Base-by-base conservation (phyloP, 2,329 filamentous ascomycete genomes). In the Colletotrichum spaethianum region DNA sequence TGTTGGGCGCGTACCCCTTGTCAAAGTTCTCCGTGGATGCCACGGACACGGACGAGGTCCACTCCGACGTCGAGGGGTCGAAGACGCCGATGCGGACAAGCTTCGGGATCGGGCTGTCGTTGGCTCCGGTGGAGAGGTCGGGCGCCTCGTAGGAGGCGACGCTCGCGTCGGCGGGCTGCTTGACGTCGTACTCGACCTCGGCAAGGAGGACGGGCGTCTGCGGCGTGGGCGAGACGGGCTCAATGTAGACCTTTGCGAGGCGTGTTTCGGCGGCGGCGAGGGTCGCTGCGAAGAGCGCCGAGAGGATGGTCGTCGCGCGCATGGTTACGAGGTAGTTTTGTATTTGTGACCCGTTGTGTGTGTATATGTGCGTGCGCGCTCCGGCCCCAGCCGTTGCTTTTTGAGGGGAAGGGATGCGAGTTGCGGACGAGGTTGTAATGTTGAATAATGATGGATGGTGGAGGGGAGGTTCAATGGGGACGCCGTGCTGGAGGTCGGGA, bases 21-120 rank as follows among this genome's bases (percentile, higher is more conserved):
- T 80, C 81, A 75, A 92, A 91, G 79, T 89, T 92, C 67, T 87
- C 85, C 2, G 81, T 84, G 11, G 87, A 86, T 36, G 88, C 85
- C 18, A 90, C 86, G 9, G 89, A 88, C 6, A 88, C 89, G 33
- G 88, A 87, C 33, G 87, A 87, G 40, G 82, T 79, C 90, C 90
- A 92, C 52, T 75, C 73, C 59, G 78, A 76, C 14, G 84, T 76
- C 31, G 82, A 78, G 28, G 82, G 74, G 79, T 91, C 86, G 81
- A 88, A 92, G 72, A 89, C 77, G 48, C 90, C 91, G 60, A 92
- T 81, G 73, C 90, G 88, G 63, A 92, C 83, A 12, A 90, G 85
- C n/a, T 78, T 76, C 6, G 83, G 67, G 38, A 38, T 6, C 23
- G 61, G 26, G 12, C 59, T 79, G 8, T 82, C 46, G 33, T 52